Percentiles rank a stretch among this genome's conserved stretches.
phyloP scores from a whole-genome alignment of 768 basidiomycete genomes.

The Naganishia antarctica region DNA sequence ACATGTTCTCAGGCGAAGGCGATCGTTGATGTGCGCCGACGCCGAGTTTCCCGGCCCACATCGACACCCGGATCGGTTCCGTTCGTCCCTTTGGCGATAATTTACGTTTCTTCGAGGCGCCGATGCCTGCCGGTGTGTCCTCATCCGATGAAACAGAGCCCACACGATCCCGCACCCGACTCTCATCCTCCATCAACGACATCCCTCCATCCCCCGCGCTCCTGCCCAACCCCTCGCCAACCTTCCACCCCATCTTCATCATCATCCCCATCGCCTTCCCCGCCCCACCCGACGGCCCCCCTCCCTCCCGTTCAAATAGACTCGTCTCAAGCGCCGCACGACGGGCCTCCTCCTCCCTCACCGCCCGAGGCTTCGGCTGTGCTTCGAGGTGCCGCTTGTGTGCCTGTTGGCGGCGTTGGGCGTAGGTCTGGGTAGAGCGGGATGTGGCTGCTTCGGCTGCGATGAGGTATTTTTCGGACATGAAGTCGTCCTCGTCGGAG shows the following conservation, averaged over 20 bases:
- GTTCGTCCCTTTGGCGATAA: not conserved
- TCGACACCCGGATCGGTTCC: constrained; percentile 26
- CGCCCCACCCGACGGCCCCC: not conserved
- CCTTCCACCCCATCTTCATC: constrained; percentile 50
- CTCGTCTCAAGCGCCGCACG: constrained; percentile 38
- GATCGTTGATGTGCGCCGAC: constrained; percentile 36
- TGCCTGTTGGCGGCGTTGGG: constrained; percentile 19
- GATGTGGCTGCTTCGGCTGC: constrained; percentile 24
- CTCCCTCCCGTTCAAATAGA: constrained; percentile 36
- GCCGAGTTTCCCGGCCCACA: constrained; percentile 34
- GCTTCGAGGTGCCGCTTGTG: constrained; percentile 23
- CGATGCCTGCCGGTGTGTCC: constrained; percentile 37
- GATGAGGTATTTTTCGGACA: constrained; percentile 49
- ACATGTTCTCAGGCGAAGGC: constrained; percentile 35
- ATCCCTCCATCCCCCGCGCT: constrained; percentile 23
- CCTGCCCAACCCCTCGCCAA: constrained; percentile 45
- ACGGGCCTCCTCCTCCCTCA: constrained; percentile 40
- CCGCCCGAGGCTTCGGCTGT: constrained; percentile 16
- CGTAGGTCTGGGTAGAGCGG: constrained; percentile 30
- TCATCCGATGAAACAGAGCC: constrained; percentile 22
- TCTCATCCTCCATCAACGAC: no score
- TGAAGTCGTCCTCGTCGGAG: constrained; percentile 47
- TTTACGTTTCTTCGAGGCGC: constrained; percentile 6
- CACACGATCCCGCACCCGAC: no score
- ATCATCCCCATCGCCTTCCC: constrained; percentile 48